Evolutionary conservation across 495 filamentous ascomycete species (phyloP).

Genomic region (Sporormia fimetaria): DNA sequence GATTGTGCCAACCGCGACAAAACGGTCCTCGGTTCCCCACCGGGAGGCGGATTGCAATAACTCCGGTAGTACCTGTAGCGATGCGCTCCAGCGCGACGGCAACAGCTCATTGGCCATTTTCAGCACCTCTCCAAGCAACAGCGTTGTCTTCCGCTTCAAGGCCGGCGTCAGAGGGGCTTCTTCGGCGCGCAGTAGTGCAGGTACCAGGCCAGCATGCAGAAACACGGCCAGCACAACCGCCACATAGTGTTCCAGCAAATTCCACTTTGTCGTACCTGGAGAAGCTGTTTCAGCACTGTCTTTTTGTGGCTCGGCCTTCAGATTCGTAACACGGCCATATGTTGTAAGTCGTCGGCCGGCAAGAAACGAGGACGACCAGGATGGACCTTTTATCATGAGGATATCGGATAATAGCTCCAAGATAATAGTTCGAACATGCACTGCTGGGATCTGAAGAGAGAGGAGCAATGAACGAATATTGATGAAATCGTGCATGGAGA

Average conservation of each 20-base stretch:
- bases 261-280: constrained; percentile 58
- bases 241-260: constrained; percentile 85
- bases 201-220: constrained; percentile 66
- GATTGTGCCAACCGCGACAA: constrained; percentile 70
- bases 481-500: constrained; percentile 75
- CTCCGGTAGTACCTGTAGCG: constrained; percentile 74
- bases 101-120: constrained; percentile 78
- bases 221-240: constrained; percentile 79
- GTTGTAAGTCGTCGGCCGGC: constrained; percentile 84
- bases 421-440: constrained; percentile 50
- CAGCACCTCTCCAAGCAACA: constrained; percentile 80
- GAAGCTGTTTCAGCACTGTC: constrained; percentile 40
- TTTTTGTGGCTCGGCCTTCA: constrained; percentile 48
- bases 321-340: constrained; percentile 81
- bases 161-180: constrained; percentile 62
- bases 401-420: constrained; percentile 85
- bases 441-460: constrained; percentile 61
- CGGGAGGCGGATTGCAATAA: constrained; percentile 64
- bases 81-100: constrained; percentile 62
- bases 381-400: constrained; percentile 85
- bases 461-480: constrained; percentile 71
- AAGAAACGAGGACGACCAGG: constrained; percentile 92
- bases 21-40: constrained; percentile 58
- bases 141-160: constrained; percentile 75
- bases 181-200: constrained; percentile 52